A percentile compares a stretch with the other conserved stretches of the same genome.
phyloP scores from a whole-genome alignment of 768 basidiomycete genomes.

The Lactifluus rugatus region DNA sequence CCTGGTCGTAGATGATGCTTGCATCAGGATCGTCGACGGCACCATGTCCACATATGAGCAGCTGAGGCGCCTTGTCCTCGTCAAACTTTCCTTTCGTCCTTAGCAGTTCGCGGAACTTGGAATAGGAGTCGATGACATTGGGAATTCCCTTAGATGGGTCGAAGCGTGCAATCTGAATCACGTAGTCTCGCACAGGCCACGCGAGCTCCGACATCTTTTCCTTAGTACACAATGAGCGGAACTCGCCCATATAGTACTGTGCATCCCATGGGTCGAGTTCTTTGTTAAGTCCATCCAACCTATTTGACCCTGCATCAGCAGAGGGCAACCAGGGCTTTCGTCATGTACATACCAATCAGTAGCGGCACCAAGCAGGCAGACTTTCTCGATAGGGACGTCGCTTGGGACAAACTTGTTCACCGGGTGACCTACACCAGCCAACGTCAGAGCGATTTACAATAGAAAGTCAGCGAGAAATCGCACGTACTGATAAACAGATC shows the following conservation, averaged over 20 bases:
- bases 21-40: constrained; percentile 94
- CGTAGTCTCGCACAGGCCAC: constrained; percentile 77
- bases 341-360: constrained; percentile 62
- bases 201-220: constrained; percentile 73
- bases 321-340: not conserved
- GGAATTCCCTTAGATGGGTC: constrained; percentile 83
- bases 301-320: constrained; percentile 22
- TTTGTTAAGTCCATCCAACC: constrained; percentile 94
- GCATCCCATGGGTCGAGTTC: constrained; percentile 70
- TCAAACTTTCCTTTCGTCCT: constrained; percentile 32
- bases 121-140: constrained; percentile 80
- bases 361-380: constrained; percentile 70
- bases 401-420: constrained; percentile 90
- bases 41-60: constrained; percentile 83
- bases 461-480: not conserved
- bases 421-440: constrained; percentile 50
- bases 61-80: constrained; percentile 53
- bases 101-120: constrained; percentile 66
- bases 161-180: constrained; percentile 90
- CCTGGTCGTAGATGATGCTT: constrained; percentile 80
- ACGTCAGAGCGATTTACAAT: not conserved
- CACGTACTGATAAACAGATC: constrained; percentile 80
- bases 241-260: constrained; percentile 86
- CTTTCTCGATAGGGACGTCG: constrained; percentile 63
- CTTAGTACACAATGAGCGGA: constrained; percentile 63